Evolutionary conservation across 371 early-diverging fungal species (phyloP).

Genomic region (Actinomortierella wolfii): DNA sequence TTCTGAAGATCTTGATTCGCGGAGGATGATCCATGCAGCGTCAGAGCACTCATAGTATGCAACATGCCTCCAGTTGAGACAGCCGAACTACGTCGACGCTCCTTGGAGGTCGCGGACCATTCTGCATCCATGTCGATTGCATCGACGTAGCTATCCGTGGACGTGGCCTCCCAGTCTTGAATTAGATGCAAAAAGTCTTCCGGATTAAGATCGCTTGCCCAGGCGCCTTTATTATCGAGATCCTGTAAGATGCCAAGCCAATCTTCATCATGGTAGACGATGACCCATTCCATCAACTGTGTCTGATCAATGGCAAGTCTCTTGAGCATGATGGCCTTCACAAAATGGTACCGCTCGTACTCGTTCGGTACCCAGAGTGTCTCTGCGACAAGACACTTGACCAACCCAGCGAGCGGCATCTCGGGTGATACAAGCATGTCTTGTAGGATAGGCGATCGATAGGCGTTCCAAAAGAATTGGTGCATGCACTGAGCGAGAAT

Average conservation of each 20-base stretch:
- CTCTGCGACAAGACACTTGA: slow-evolving; percentile 28
- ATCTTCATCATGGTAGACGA: slow-evolving; percentile 30
- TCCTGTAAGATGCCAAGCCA: slow-evolving; percentile 38
- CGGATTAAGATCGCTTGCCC: slow-evolving; percentile 27
- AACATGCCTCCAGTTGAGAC: no score
- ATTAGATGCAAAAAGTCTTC: slow-evolving; percentile 28
- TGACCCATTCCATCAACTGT: slow-evolving; percentile 30
- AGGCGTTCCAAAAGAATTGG: slow-evolving; percentile 41
- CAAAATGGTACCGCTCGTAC: slow-evolving; percentile 39
- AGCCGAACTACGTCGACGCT: slow-evolving; percentile 18
- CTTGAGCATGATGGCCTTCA: slow-evolving; percentile 34
- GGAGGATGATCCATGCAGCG: no score
- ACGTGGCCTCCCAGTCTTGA: slow-evolving; percentile 42
- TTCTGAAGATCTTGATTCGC: no score
- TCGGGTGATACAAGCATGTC: slow-evolving; percentile 39
- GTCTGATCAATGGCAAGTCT: slow-evolving; percentile 23
- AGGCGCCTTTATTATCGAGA: slow-evolving; percentile 27
- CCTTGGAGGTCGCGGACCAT: slow-evolving; percentile 29
- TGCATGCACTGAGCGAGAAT: slow-evolving; percentile 42
- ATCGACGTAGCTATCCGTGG: slow-evolving; percentile 35
- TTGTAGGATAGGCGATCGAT: slow-evolving; percentile 23
- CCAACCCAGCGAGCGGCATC: slow-evolving; percentile 37
- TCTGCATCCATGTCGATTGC: slow-evolving; percentile 37
- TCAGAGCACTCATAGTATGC: no score
- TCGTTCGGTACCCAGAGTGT: slow-evolving; percentile 43